Conservation (phyloP, 2,329 filamentous ascomycete genomes). For the Alternaria consortialis region DNA sequence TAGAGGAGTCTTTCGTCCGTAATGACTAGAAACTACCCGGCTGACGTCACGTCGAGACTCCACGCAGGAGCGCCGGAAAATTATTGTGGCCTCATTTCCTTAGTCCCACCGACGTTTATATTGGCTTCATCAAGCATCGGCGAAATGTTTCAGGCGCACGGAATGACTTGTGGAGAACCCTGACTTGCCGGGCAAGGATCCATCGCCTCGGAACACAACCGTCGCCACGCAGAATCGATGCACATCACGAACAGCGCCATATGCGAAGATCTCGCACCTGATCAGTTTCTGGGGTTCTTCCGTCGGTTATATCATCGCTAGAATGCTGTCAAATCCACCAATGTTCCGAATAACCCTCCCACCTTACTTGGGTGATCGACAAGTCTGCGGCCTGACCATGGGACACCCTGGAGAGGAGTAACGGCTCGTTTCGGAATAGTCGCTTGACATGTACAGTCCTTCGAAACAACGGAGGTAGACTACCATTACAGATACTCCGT, state of each 20-base stretch:
- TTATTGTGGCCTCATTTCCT: conserved; percentile 1
- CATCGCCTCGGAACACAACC: conserved; percentile 14
- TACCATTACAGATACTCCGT: conserved; percentile 14
- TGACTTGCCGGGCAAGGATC: conserved; percentile 2
- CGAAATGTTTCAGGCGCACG: conserved; percentile 23
- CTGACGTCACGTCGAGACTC: neutral
- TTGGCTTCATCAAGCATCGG: conserved; percentile 33
- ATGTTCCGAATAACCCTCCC: conserved; percentile 12
- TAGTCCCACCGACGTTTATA: conserved; percentile 21
- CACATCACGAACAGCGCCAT: neutral
- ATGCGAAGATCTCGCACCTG: neutral
- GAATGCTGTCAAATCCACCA: conserved; percentile 21
- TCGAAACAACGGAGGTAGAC: conserved; percentile 12
- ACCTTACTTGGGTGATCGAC: conserved; percentile 4
- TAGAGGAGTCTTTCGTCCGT: conserved; percentile 28
- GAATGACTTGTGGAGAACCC: conserved; percentile 20
- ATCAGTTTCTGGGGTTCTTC: conserved; percentile 11
- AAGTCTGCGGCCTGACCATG: neutral
- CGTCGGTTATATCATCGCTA: conserved; percentile 15
- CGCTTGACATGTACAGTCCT: conserved; percentile 12
- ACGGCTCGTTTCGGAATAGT: conserved; percentile 11
- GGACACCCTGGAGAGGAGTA: conserved; percentile 8
- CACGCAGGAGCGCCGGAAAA: conserved; percentile 20
- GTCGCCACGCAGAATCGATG: conserved; percentile 1
- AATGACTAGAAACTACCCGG: conserved; percentile 9